Base-by-base conservation (phyloP, 257 asterid genomes). In the Mitragyna speciosa region DNA sequence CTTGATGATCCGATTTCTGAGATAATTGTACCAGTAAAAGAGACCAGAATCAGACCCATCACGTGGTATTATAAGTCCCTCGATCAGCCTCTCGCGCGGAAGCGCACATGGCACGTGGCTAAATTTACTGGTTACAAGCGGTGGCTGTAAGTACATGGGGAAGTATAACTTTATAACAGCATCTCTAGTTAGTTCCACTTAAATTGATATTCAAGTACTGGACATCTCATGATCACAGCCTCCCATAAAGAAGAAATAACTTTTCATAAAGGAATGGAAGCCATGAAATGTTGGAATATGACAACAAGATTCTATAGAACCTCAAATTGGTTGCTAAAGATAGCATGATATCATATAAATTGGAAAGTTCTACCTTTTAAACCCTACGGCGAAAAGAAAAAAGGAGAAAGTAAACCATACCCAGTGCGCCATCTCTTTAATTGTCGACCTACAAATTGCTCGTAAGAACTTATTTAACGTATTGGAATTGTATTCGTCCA, bases 51-150 rank as follows among this genome's bases (percentile, higher is more conserved):
- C 49, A 19, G 8, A 56, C 63, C 63, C 10, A 56, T 26, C n/a
- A 19, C 26, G 8, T 56, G 4, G 26, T 24, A n/a, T n/a, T n/a
- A n/a, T n/a, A n/a, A n/a, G n/a, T n/a, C n/a, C n/a, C n/a, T n/a
- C n/a, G n/a, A n/a, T n/a, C n/a, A 36, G 41, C 7, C 30, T 65
- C 11, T 28, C 7, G 24, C 14, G 2, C 22, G 12, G 67, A 33
- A 39, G 12, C 31, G 67, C 68, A 77, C 66, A 51, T 49, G 54
- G 68, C n/a, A 77, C 68, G 68, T 67, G 75, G 81, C 54, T 22
- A 4, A 36, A 36, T 36, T 36, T 36, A 36, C 41, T n/a, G n/a
- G n/a, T n/a, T n/a, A n/a, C n/a, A n/a, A n/a, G n/a, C n/a, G n/a
- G n/a, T n/a, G n/a, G n/a, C n/a, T n/a, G n/a, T n/a, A n/a, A n/a